Percentiles rank a stretch among this genome's conserved stretches.
phyloP scores from a whole-genome alignment of 106 monocot genomes.

The Dactylorhiza incarnata region DNA sequence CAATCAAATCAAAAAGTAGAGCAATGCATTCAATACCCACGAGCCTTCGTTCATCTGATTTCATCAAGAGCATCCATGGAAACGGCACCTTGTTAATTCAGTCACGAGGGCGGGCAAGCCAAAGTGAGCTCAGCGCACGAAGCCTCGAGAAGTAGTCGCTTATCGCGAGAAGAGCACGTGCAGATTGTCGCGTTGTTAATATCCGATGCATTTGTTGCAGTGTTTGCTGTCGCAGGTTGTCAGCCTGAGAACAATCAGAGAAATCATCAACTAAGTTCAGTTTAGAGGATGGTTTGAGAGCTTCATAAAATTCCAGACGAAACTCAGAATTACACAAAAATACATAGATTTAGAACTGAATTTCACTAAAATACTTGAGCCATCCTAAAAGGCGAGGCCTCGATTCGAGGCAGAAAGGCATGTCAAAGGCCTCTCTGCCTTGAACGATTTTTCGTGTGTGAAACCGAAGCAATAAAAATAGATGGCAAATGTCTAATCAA shows the following conservation, averaged over 20 bases:
- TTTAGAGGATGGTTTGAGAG: no score
- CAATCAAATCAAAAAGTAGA: not conserved
- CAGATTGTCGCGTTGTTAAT: slow-evolving; percentile 57
- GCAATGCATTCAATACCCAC: not conserved
- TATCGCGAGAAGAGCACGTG: slow-evolving; percentile 53
- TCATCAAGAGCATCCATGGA: not conserved
- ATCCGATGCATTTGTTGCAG: slow-evolving; percentile 56
- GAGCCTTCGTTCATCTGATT: not conserved
- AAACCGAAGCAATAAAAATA: no score
- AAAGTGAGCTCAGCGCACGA: slow-evolving; percentile 58
- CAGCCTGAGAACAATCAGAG: slow-evolving; percentile 28
- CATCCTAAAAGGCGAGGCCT: no score
- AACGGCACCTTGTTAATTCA: not conserved
- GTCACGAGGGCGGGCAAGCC: slow-evolving; percentile 53
- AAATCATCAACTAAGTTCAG: not conserved
- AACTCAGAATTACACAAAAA: no score
- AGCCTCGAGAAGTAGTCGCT: slow-evolving; percentile 52
- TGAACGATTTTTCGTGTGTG: no score
- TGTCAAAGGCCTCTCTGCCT: no score
- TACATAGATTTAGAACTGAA: no score
- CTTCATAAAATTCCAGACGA: no score
- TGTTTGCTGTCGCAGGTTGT: slow-evolving; percentile 53
- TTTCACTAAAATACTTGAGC: no score
- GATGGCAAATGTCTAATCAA: no score
- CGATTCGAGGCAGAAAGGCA: no score